These are phyloP conservation scores for Aspergillus asperescens DNA, from an alignment of 495 filamentous ascomycete genomes.

Conservation along the genomic window DNA sequence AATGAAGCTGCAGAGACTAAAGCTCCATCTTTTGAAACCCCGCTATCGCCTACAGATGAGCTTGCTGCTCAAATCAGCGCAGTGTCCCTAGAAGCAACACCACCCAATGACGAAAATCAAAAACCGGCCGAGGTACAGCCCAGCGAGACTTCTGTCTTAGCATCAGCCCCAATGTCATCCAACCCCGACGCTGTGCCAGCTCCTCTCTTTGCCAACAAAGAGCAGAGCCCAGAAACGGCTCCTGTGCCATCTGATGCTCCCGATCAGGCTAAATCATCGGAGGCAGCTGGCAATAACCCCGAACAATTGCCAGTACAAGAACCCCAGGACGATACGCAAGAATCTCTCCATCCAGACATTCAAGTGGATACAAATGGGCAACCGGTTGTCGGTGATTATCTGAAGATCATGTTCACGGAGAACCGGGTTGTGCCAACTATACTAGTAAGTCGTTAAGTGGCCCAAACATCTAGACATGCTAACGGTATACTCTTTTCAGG, in stretches of 20 bases:
- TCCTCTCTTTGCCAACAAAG: conserved; percentile 52
- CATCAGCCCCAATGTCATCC: conserved; percentile 37
- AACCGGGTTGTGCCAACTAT: conserved; percentile 94
- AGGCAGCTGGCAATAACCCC: conserved; percentile 21
- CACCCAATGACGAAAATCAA: conserved; percentile 12
- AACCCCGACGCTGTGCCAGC: conserved; percentile 63
- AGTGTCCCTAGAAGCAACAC: conserved; percentile 45
- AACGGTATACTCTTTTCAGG: conserved; percentile 39
- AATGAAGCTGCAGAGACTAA: not conserved
- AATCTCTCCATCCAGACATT: conserved; percentile 31
- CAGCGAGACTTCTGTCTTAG: conserved; percentile 15
- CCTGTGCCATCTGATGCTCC: conserved; percentile 14
- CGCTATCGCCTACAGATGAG: conserved; percentile 46
- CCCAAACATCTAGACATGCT: not conserved
- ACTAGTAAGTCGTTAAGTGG: conserved; percentile 54
- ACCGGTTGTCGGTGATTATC: conserved; percentile 93
- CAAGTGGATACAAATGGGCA: conserved; percentile 61
- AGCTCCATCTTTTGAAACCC: conserved; percentile 26
- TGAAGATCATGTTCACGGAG: conserved; percentile 97
- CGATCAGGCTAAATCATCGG: conserved; percentile 22
- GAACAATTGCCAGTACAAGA: conserved; percentile 23
- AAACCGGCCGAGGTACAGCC: conserved; percentile 6
- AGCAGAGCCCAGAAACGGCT: conserved; percentile 24
- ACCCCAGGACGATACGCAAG: conserved; percentile 34
- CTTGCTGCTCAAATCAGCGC: conserved; percentile 47